phyloP scores from a whole-genome alignment of 169 alveolate species.

The Cyclospora cayetanensis region DNA sequence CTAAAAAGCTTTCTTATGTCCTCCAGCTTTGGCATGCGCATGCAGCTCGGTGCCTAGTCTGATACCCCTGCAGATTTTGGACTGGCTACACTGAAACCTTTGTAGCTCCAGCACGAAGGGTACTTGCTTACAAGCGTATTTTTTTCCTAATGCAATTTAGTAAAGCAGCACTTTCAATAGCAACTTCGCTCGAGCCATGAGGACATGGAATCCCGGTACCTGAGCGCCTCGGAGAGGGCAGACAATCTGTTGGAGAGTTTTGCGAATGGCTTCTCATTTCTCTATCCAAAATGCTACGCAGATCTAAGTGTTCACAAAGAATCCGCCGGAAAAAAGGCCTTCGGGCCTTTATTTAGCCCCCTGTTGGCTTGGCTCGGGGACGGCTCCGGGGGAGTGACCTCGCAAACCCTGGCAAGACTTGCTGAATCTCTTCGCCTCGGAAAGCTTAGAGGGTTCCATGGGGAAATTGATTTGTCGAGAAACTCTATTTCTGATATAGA shows the following conservation, averaged over 20 bases:
- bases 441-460: neutral
- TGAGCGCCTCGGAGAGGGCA: neutral
- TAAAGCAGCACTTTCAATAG: neutral
- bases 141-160: too few species aligned
- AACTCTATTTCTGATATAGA: conserved; percentile 9
- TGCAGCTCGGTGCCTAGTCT: too few species aligned
- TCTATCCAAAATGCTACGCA: neutral
- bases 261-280: neutral
- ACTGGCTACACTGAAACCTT: neutral
- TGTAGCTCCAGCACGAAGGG: too few species aligned
- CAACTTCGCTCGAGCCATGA: neutral
- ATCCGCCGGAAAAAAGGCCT: neutral
- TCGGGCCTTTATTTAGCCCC: neutral
- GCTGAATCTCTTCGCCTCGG: neutral
- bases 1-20: too few species aligned
- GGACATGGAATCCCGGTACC: neutral
- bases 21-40: too few species aligned
- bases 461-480: neutral
- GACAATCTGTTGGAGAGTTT: neutral
- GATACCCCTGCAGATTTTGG: too few species aligned
- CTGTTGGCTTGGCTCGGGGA: neutral
- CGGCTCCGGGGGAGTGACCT: neutral
- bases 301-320: neutral
- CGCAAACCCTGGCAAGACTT: neutral
- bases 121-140: too few species aligned